phyloP scores from a whole-genome alignment of 108 stramenopile genomes.

The Nannochloropsis oceanica region DNA sequence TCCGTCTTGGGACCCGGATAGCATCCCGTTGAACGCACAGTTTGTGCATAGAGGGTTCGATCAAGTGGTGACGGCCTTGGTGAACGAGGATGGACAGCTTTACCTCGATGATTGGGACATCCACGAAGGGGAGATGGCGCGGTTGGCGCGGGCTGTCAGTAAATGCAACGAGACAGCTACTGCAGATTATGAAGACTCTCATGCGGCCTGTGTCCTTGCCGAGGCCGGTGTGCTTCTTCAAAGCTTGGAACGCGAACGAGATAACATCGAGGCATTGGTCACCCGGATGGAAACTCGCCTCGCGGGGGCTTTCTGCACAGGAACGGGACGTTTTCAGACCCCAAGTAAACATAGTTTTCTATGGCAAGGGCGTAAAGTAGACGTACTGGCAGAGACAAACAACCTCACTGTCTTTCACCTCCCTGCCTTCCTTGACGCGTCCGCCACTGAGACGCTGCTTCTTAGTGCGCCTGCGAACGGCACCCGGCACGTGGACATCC shows the following conservation, averaged over 20 bases:
- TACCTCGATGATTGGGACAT: not conserved
- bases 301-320: not conserved
- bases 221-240: not conserved
- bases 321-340: not conserved
- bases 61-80: not conserved
- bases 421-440: not conserved
- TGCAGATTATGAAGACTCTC: not conserved
- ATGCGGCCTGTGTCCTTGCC: not conserved
- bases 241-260: not conserved
- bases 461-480: not conserved
- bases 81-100: not conserved
- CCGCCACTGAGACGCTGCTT: not conserved
- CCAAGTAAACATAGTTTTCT: not conserved
- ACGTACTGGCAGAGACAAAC: not conserved
- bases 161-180: not conserved
- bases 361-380: not conserved
- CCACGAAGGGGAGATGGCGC: not conserved
- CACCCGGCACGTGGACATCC: not conserved
- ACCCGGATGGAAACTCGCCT: not conserved
- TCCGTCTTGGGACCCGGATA: not conserved
- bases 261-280: not conserved
- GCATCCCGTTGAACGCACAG: not conserved
- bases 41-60: not conserved
- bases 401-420: not conserved
- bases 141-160: not conserved